Base-by-base conservation (phyloP, 1,284 basidiomycete species). In the Cerioporus squamosus region DNA sequence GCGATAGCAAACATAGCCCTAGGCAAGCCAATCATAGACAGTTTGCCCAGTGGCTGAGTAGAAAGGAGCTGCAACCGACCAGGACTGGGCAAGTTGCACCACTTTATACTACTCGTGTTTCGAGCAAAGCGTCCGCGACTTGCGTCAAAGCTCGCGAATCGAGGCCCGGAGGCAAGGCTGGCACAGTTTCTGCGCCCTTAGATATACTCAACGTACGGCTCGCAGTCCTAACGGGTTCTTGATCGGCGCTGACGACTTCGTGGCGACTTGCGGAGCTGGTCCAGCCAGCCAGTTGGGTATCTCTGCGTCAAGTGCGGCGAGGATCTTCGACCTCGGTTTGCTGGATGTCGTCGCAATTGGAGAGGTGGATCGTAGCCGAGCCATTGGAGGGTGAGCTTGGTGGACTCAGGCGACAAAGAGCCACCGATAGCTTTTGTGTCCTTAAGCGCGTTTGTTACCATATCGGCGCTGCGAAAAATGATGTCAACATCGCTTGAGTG, bases 301-400 rank as follows among this genome's bases (percentile, higher is more conserved):
- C 44, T 65, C 61, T 1, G 63, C 64, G 53, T 70, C 68, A 9
- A 70, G 59, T 0, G 63, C 58, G 4, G 66, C 66, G 2, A 69
- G 61, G 1, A 70, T 45, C 53, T 60, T 69, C 8, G 69, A 68
- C 26, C 60, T 62, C 3, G 54, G 54, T 29, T 56, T 45, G 8
- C n/a, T 55, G 1, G 53, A 36, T 29, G 26, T 29, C 2, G 51
- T 10, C 6, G 26, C 44, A 7, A 17, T 23, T 22, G 45, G 55
- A 2, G 57, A 54, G 38, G 38, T 40, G 6, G 48, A 17, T 12
- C 56, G 57, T 2, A 29, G 22, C 6, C 44, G 36, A 5, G 17
- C 20, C 22, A n/a, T 51, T 52, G 1, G 63, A 56, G 1, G 61
- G 61, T 4, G 63, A 63, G 42, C 24, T 54, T 0, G 63, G 66